Conservation (phyloP, 2,329 filamentous ascomycete species). For the Chrysoporthe deuterocubensis region DNA sequence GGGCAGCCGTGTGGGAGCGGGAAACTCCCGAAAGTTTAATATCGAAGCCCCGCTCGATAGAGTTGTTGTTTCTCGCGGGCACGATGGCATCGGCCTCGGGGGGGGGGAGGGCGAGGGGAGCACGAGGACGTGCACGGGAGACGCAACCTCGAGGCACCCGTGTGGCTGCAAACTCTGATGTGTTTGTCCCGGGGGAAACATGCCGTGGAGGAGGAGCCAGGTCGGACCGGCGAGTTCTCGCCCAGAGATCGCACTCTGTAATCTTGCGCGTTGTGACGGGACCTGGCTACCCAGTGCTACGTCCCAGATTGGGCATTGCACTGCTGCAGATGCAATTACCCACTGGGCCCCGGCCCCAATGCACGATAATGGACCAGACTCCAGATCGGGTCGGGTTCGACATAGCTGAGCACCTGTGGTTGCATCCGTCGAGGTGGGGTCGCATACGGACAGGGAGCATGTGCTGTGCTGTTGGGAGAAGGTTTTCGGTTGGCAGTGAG, state of each 20-base stretch:
- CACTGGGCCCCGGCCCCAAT: conserved; percentile 17
- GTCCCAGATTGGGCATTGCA: conserved; percentile 18
- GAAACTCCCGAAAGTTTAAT: conserved; percentile 27
- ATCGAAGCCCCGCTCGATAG: conserved; percentile 20
- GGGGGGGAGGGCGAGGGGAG: too few relatives aligned
- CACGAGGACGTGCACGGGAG: background rate
- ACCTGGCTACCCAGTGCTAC: conserved; percentile 4
- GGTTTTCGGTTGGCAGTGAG: conserved; percentile 7
- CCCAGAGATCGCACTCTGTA: conserved; percentile 23
- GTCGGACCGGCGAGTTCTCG: conserved; percentile 13
- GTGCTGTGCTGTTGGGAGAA: conserved; percentile 16
- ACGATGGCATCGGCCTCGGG: conserved; percentile 5
- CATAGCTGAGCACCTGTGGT: conserved; percentile 21
- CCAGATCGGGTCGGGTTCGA: conserved; percentile 18
- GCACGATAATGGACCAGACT: conserved; percentile 13
- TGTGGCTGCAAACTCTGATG: conserved; percentile 28
- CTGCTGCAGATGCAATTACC: conserved; percentile 22
- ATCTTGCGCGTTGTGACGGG: conserved; percentile 3
- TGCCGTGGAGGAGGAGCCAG: conserved; percentile 16
- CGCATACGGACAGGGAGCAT: conserved; percentile 6
- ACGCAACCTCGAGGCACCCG: conserved; percentile 6
- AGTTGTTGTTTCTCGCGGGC: conserved; percentile 12
- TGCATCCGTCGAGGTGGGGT: conserved; percentile 22
- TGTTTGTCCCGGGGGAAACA: conserved; percentile 24
- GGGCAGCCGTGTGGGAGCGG: conserved; percentile 15